phyloP scores from a whole-genome alignment of 306 rosid genomes.

The Argentina anserina region DNA sequence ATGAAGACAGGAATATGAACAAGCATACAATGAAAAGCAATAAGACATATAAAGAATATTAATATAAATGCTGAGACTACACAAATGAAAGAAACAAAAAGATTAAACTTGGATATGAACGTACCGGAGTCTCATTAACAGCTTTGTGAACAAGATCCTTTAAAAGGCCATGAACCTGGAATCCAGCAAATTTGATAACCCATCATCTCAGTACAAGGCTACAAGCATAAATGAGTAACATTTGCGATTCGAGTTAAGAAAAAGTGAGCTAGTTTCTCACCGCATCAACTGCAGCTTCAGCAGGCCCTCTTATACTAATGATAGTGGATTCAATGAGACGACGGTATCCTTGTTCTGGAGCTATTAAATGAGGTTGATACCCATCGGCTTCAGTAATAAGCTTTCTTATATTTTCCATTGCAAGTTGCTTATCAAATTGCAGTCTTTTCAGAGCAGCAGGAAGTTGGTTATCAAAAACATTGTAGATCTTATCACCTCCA shows the following conservation, averaged over 20 bases:
- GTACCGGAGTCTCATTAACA: constrained; percentile 67
- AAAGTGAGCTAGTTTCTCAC: constrained; percentile 36
- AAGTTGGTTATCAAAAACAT: constrained; percentile 92
- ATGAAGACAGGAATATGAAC: background rate
- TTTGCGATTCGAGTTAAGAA: background rate
- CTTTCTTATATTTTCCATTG: constrained; percentile 91
- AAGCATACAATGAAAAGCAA: background rate
- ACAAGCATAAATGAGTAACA: constrained; percentile 6
- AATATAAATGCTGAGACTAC: background rate
- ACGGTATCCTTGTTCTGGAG: constrained; percentile 97
- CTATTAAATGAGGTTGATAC: constrained; percentile 94
- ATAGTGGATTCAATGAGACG: constrained; percentile 87
- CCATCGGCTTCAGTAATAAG: constrained; percentile 98
- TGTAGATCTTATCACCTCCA: constrained; percentile 88
- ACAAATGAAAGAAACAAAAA: constrained; percentile 7
- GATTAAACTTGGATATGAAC: constrained; percentile 21
- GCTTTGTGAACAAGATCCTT: constrained; percentile 86
- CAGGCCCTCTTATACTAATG: constrained; percentile 82
- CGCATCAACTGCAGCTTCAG: constrained; percentile 96
- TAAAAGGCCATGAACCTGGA: constrained; percentile 67
- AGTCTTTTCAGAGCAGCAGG: constrained; percentile 92
- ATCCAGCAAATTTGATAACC: constrained; percentile 21
- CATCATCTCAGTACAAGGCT: background rate
- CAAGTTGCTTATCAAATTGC: constrained; percentile 93
- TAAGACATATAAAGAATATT: background rate